phyloP scores from a whole-genome alignment of 208 protist species.

The Polymyxa betae region DNA sequence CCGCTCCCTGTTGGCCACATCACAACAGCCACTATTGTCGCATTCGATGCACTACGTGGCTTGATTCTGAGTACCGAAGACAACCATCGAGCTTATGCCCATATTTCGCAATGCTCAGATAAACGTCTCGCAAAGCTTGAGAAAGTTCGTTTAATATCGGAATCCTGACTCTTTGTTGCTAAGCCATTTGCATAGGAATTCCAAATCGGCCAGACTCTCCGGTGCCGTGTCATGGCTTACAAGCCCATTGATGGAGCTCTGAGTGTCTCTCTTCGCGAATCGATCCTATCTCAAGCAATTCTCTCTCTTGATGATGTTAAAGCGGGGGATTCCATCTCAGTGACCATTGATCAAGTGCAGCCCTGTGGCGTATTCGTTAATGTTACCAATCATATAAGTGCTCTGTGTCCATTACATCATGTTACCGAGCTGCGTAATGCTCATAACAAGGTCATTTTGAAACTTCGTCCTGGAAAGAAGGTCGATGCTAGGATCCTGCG shows the following conservation, averaged over 20 bases:
- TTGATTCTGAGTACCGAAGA: background rate
- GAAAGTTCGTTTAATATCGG: background rate
- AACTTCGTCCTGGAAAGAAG: background rate
- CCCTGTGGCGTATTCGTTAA: slow-evolving; percentile 31
- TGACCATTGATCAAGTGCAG: background rate
- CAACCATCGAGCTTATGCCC: background rate
- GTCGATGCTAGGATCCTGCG: background rate
- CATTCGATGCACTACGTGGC: slow-evolving; percentile 16
- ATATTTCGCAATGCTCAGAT: slow-evolving; percentile 47
- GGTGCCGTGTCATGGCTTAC: slow-evolving; percentile 9
- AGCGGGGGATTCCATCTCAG: background rate
- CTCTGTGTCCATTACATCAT: background rate
- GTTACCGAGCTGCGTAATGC: background rate
- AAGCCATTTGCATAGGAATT: background rate
- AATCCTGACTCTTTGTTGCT: background rate
- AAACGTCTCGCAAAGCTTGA: slow-evolving; percentile 45
- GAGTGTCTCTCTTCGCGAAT: background rate
- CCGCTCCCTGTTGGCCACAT: background rate
- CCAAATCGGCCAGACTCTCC: background rate
- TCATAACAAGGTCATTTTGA: background rate
- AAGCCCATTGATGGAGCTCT: slow-evolving; percentile 34
- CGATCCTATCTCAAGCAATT: background rate
- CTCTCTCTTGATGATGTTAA: background rate
- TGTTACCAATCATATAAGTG: background rate
- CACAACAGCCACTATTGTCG: background rate